A percentile compares a stretch with the other conserved stretches of the same genome.
phyloP scores from a whole-genome alignment of 352 stramenopile genomes.

The Globisporangium perplexum region DNA sequence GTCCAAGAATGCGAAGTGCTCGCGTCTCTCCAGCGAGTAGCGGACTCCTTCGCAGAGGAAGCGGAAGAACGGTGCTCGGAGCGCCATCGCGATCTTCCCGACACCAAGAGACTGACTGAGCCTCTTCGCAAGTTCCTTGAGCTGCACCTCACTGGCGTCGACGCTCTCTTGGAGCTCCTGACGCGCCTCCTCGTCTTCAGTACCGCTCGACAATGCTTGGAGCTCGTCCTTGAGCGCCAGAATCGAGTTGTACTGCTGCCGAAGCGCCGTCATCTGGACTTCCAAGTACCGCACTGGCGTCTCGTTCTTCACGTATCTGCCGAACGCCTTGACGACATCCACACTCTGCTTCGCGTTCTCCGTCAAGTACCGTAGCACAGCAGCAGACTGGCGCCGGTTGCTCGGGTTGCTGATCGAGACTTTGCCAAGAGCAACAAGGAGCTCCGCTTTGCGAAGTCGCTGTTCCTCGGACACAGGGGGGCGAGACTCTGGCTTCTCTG shows the following conservation, averaged over 20 bases:
- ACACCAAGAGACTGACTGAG: slow-evolving; percentile 80
- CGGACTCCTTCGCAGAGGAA: slow-evolving; percentile 82
- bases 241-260: slow-evolving; percentile 60
- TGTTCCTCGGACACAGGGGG: slow-evolving; percentile 9
- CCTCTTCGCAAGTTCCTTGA: slow-evolving; percentile 73
- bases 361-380: slow-evolving; percentile 64
- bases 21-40: slow-evolving; percentile 48
- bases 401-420: slow-evolving; percentile 78
- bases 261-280: slow-evolving; percentile 84
- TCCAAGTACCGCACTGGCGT: slow-evolving; percentile 78
- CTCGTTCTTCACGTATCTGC: slow-evolving; percentile 71
- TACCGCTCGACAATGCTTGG: slow-evolving; percentile 9
- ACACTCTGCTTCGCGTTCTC: slow-evolving; percentile 39
- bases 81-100: slow-evolving; percentile 53
- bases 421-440: slow-evolving; percentile 63
- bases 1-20: slow-evolving; percentile 69
- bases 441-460: slow-evolving; percentile 47
- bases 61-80: slow-evolving; percentile 71
- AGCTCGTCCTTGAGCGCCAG: slow-evolving; percentile 62
- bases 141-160: slow-evolving; percentile 33
- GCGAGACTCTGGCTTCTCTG: slow-evolving; percentile 23
- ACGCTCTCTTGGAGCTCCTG: slow-evolving; percentile 61
- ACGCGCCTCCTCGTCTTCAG: slow-evolving; percentile 27
- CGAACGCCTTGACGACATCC: slow-evolving; percentile 77
- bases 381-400: slow-evolving; percentile 74